Percentiles rank a stretch among this genome's conserved stretches.
Conservation (phyloP, 2,329 filamentous ascomycete genomes). For the Thielaviopsis punctulata region DNA sequence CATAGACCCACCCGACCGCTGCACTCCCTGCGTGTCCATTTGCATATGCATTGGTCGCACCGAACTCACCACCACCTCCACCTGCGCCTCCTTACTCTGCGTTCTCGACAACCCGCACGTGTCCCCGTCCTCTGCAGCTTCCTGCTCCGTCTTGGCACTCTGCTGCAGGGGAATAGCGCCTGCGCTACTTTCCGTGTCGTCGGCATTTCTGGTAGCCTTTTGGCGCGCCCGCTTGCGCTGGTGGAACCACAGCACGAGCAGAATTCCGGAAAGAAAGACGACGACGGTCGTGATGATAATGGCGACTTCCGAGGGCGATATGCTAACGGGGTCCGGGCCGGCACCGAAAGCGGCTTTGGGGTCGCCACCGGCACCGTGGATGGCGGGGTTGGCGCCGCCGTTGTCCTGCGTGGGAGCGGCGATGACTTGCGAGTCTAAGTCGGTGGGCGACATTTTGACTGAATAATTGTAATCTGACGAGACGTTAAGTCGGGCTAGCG, state of each 20-base stretch:
- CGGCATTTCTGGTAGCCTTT: not conserved
- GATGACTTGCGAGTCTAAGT: not conserved
- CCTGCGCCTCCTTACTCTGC: slow-evolving; percentile 2
- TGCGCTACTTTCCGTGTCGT: not conserved
- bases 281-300: slow-evolving; percentile 11
- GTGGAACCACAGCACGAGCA: slow-evolving; percentile 11
- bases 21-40: not conserved
- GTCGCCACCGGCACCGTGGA: slow-evolving; percentile 9
- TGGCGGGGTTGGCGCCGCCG: slow-evolving; percentile 11
- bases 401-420: slow-evolving; percentile 1
- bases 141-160: not conserved
- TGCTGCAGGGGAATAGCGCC: slow-evolving; percentile 1
- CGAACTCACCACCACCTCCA: not conserved
- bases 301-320: slow-evolving; percentile 10
- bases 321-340: slow-evolving; percentile 3
- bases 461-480: not conserved
- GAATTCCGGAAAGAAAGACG: slow-evolving; percentile 7
- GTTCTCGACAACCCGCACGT: not conserved
- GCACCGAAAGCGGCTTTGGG: slow-evolving; percentile 11
- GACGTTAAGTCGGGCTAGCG: not conserved
- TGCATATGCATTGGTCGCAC: not conserved
- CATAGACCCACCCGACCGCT: slow-evolving; percentile 1
- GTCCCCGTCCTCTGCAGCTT: not conserved
- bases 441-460: not conserved
- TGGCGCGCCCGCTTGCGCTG: slow-evolving; percentile 6